Evolutionary conservation across 768 basidiomycete species (phyloP), one percentile per base, ranked within the genome.

Genomic region (Leccinum disarticulatum): DNA sequence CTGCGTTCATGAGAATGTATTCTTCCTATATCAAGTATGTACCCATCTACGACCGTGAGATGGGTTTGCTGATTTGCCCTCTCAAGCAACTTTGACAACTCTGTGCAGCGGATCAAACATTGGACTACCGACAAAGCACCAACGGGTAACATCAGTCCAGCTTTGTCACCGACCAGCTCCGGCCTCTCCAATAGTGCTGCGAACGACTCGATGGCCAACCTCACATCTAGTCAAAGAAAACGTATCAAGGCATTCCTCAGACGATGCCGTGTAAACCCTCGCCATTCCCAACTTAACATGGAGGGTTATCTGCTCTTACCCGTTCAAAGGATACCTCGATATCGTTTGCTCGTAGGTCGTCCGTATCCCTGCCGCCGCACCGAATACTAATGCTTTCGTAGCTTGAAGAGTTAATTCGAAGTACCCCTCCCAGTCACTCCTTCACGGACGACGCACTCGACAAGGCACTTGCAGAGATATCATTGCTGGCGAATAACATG

Each of bases 1-100:
- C 94, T 31, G 94, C 96, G 4, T 98, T 98, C 79, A 93, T 99
- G 92, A 92, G 81, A 77, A 98, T 98, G 90, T 99, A 99, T 73
- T 95, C 94, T 33, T 91, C 90, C 48, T 99, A 98, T 72, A 96
- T 96, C 81, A 98, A 98, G 93, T 94, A 72, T 70, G 89, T 76
- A 41, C 3, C 9, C 57, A 54, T 52, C 62, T 43, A 9, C 60
- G 9, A 59, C 41, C 52, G 36, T 52, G 53, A 52, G 46, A 35
- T 49, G 15, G 13, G 41, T 55, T 36, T 57, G 57, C 64, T 72
- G 43, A 64, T 57, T 55, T 36, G 17, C 56, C 30, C 33, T 50
- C 30, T 62, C 36, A 66, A 95, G 93, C 75, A 95, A 96, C 73
- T 98, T 98, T 73, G 95, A 98, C 72, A 93, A 87, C 70, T 91